Evolutionary conservation across 306 rosid genomes (phyloP), one percentile per base, ranked within the genome.

Genomic region (Rosa persica): DNA sequence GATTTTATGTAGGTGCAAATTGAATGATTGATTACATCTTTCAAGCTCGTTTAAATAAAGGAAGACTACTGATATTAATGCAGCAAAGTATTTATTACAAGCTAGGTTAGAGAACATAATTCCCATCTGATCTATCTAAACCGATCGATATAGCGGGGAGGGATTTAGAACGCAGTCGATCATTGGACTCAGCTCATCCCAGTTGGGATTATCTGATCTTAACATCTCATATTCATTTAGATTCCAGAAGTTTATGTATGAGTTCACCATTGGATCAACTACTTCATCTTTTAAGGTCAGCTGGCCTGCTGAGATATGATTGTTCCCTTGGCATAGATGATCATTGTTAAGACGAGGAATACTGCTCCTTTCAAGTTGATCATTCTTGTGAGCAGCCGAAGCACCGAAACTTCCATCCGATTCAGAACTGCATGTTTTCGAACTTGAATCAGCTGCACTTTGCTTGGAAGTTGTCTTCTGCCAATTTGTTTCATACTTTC

Each of bases 111-210:
- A 42, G 42, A 43, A 10, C 19, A 40, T 42, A 43, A 9, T n/a
- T 25, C 10, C 4, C 8, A 3, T 67, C 44, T 64, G 64, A 64
- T 9, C 78, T 75, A 42, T 51, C 55, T 61, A 19, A 2, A 44
- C 15, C 36, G 34, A 47, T 46, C 72, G 12, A 34, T 44, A 62
- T 12, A 62, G 71, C 0, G 49, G 47, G 38, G 79, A 75, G 4
- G 79, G 47, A 46, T 76, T 76, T 27, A 76, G 79, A 76, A 76
- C 79, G 34, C 79, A 76, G 19, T 76, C 79, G 47, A 76, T 49
- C 79, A 76, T 76, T 62, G 79, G 79, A 46, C 79, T 76, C 30
- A 76, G 72, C 61, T 76, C 79, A 34, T 76, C 79, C 79, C 79
- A 76, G 79, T 64, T 76, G 23, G 61, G 72, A 47, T 64, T 22